Evolutionary conservation across 768 basidiomycete genomes (phyloP), one percentile per base, ranked within the genome.

Genomic region (Collybia sordida): DNA sequence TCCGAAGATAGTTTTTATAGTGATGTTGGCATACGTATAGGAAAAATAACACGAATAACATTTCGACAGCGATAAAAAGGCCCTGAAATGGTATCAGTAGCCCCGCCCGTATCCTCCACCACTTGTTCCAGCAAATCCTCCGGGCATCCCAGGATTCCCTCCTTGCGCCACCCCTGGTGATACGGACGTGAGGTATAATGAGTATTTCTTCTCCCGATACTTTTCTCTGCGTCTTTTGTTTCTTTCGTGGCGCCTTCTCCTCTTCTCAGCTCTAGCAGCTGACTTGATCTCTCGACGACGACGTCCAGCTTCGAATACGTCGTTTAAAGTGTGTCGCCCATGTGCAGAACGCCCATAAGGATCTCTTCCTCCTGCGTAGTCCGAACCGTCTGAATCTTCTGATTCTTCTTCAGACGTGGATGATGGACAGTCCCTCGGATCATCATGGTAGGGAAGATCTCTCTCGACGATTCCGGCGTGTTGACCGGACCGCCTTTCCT

Each of bases 401-500:
- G 68, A 64, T 4, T 66, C 63, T 7, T 68, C 69, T 18, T 70
- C 69, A n/a, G 70, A 66, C 6, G 77, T 77, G 3, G 72, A 71
- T 18, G 64, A 68, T 2, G 72, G 71, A 5, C 70, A 69, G 15
- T 73, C 71, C 1, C 72, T 71, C 27, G 70, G 65, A 36, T 76
- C 73, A 14, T 75, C 70, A n/a, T 73, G 68, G 18, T 65, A 63
- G n/a, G 80, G 78, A 28, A 85, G 69, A 43, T 75, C 69, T 46
- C 73, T 68, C 56, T 90, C 88, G 31, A 81, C 55, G 1, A 68
- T 58, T 38, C 88, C 88, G 0, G 72, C 69, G 24, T 67, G 68
- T 4, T 72, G 72, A 2, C 90, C 90, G n/a, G 88, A 83, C 54
- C 86, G 84, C 28, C 88, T 81, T 65, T 90, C 84, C 41, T 78